Base-by-base conservation (phyloP, 2,329 filamentous ascomycete species). In the Scytalidium lignicola region DNA sequence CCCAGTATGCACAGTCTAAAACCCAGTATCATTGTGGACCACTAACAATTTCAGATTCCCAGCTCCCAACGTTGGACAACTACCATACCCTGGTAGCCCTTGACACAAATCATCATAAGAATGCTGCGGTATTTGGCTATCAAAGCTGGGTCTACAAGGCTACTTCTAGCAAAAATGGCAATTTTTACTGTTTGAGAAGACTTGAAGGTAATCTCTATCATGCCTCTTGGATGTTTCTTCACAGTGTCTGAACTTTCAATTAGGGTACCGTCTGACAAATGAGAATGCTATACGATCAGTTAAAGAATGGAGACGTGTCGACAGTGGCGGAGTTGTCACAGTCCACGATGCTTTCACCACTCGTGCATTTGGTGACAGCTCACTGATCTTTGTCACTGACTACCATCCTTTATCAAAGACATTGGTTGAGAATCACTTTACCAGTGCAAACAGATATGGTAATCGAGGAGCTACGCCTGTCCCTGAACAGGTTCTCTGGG, bases 121-220 rank as follows among this genome's bases (percentile, higher is more conserved):
- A 85, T 57, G 80, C 84, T 3, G 78, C 81, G 12, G 81, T 87
- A 15, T 96, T 96, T 67, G 90, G 90, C 22, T 95, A 90, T 62
- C 82, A 86, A 5, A 96, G 86, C 59, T 97, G 91, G 90, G 82
- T 96, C 1, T 99, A 96, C 73, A 97, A 97, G 71, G 92, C 91
- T 8, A 84, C 86, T 20, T 95, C 90, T 6, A 85, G 80, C 66
- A 93, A 93, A 64, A 92, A 92, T 59, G 93, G 91, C 10, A 85
- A 88, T 56, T 82, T 85, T n/a, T 97, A 95, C 68, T 90, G 86
- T 50, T 73, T 99, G 43, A 81, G 93, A 54, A 80, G 93, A 53
- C 78, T 99, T 19, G 90, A 96, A 75, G 87, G 83, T 82, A 67
- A 47, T 12, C 37, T 12, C 37, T 41, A 13, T 17, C 10, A 19